Evolutionary conservation across 2,329 filamentous ascomycete genomes (phyloP), one percentile per base, ranked within the genome.

Genomic region (Diaporthe humulicola): DNA sequence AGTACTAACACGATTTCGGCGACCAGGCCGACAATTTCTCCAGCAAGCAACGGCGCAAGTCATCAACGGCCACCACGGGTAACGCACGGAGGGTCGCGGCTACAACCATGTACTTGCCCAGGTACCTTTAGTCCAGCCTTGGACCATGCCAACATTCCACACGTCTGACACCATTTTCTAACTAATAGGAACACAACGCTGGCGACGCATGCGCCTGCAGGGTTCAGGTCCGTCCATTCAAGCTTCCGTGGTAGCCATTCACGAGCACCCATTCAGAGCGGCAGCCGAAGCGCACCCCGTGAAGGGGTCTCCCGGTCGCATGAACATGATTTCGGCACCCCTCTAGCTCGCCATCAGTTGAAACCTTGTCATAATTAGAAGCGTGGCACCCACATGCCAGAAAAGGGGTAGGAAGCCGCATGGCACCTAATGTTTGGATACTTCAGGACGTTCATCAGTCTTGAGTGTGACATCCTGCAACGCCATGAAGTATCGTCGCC

Each of bases 311-410:
- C 52, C 70, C 42, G 25, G 70, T 64, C 58, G 70, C 73, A 75
- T 76, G 56, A 76, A 75, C 33, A 69, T 73, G 67, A 76, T 76
- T 66, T 74, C 74, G 74, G 74, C 64, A 70, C 58, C 57, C 57
- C 66, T 75, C 70, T 38, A 60, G 42, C 56, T 64, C 48, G 66
- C 50, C 42, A 64, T 71, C 69, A 58, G 69, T 69, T 50, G 42
- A 69, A 75, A 73, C 61, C 58, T 76, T 75, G 60, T 70, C 73
- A 75, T 73, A 66, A 74, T 74, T 61, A 75, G 54, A 72, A 75
- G 67, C 70, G 58, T 74, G 72, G 50, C 57, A 70, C 71, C 42
- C 56, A 52, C 71, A 71, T 54, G 52, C 33, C 28, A 54, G 57
- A 75, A 71, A 74, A 58, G 57, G 54, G 71, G 58, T 54, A 73